A percentile compares a stretch with the other conserved stretches of the same genome.
These are phyloP conservation scores for Astrothelium subdiscretum DNA, from an alignment of 495 filamentous ascomycete species.

Conservation along the genomic window DNA sequence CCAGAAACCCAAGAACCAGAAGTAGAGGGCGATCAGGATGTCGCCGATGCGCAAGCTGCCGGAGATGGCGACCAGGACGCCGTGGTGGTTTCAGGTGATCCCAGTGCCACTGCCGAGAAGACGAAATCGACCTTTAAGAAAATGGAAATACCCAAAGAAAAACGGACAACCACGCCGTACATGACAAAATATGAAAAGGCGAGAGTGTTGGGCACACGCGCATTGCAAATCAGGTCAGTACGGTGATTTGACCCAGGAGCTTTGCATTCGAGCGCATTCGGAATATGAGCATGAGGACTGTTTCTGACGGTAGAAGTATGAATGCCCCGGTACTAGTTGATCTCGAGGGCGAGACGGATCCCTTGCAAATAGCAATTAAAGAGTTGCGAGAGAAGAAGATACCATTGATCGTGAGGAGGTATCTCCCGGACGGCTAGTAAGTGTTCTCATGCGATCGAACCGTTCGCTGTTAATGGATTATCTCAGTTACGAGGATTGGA, in stretches of 20 bases:
- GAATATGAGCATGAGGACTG: not conserved
- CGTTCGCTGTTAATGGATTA: not conserved
- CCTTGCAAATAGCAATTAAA: slow-evolving; percentile 92
- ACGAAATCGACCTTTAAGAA: slow-evolving; percentile 49
- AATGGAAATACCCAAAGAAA: slow-evolving; percentile 81
- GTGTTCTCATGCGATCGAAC: slow-evolving; percentile 22
- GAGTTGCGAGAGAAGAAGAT: slow-evolving; percentile 98
- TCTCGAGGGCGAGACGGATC: slow-evolving; percentile 94
- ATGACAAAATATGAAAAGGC: slow-evolving; percentile 99
- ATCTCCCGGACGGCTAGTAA: slow-evolving; percentile 94
- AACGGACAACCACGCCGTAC: slow-evolving; percentile 89
- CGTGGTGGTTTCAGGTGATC: slow-evolving; percentile 63
- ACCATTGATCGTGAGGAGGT: slow-evolving; percentile 83
- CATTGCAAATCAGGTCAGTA: slow-evolving; percentile 85
- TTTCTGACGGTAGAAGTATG: slow-evolving; percentile 49
- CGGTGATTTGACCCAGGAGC: not conserved
- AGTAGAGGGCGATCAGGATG: slow-evolving; percentile 33
- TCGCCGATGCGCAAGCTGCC: slow-evolving; percentile 13
- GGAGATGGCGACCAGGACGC: slow-evolving; percentile 21
- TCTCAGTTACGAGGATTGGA: slow-evolving; percentile 94
- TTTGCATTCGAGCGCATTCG: not conserved
- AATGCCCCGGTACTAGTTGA: slow-evolving; percentile 96
- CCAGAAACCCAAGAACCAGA: not conserved
- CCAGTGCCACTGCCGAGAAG: slow-evolving; percentile 49
- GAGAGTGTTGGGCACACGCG: slow-evolving; percentile 81